Conservation (phyloP, 306 rosid species). For the Citrullus colocynthis region DNA sequence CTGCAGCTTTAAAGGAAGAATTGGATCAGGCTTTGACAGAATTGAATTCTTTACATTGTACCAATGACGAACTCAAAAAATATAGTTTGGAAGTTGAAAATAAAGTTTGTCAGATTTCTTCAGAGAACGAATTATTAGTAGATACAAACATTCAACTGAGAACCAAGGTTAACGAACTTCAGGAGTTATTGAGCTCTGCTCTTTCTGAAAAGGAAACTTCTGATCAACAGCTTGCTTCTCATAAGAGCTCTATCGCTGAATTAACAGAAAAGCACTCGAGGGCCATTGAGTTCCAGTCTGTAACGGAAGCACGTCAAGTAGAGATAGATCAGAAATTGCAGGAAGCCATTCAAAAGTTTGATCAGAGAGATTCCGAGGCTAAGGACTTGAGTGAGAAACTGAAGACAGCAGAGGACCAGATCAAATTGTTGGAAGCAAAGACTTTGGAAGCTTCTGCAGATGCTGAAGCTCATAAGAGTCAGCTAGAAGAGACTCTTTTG, state of each 20-base stretch:
- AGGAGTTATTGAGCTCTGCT: constrained; percentile 42
- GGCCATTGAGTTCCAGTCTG: constrained; percentile 43
- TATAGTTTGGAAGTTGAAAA: constrained; percentile 42
- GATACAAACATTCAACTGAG: constrained; percentile 65
- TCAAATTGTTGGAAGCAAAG: constrained; percentile 37
- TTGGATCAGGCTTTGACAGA: constrained; percentile 42
- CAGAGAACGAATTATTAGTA: constrained; percentile 69
- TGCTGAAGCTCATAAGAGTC: constrained; percentile 31
- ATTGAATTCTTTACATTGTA: constrained; percentile 36
- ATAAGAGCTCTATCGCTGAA: constrained; percentile 46
- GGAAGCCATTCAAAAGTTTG: constrained; percentile 41
- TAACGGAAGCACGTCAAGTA: constrained; percentile 28
- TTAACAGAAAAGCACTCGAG: constrained; percentile 56
- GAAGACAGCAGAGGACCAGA: constrained; percentile 29
- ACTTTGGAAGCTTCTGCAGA: constrained; percentile 30
- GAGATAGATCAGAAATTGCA: constrained; percentile 40
- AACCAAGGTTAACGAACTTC: constrained; percentile 68
- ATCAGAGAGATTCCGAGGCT: constrained; percentile 65
- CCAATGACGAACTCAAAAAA: constrained; percentile 53
- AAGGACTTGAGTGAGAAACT: constrained; percentile 57
- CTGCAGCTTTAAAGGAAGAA: constrained; percentile 35
- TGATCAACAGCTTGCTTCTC: constrained; percentile 46
- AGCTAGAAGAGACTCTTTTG: constrained; percentile 44
- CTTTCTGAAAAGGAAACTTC: constrained; percentile 52
- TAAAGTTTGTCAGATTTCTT: constrained; percentile 44